Evolutionary conservation across 306 rosid species (phyloP).

Genomic region (Cucurbita pepo): DNA sequence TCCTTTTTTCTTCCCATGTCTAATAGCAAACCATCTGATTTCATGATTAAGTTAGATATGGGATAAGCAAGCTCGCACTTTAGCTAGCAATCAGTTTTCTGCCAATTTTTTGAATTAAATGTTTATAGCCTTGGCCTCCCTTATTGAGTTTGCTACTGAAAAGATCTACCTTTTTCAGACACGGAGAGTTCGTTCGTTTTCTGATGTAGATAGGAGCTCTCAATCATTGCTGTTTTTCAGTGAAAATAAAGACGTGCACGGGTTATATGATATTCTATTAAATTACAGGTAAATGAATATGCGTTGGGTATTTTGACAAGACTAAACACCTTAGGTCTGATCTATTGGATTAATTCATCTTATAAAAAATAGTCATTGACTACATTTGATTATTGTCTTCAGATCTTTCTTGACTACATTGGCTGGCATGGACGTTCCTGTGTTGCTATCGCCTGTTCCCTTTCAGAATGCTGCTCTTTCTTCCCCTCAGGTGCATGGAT

Average conservation of each 20-base stretch:
- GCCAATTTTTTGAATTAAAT: neutral
- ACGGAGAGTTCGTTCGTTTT: slow-evolving; percentile 38
- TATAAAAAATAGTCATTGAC: neutral
- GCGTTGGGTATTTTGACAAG: neutral
- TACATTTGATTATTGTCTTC: slow-evolving; percentile 1
- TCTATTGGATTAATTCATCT: neutral
- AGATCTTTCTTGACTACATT: slow-evolving; percentile 62
- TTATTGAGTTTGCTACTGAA: neutral
- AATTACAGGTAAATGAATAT: slow-evolving; percentile 54
- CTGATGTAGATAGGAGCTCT: slow-evolving; percentile 60
- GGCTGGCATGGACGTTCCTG: slow-evolving; percentile 67
- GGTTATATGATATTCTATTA: slow-evolving; percentile 65
- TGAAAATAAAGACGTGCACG: slow-evolving; percentile 54
- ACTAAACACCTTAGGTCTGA: neutral
- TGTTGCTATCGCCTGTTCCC: slow-evolving; percentile 66
- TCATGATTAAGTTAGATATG: neutral
- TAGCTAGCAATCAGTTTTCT: neutral
- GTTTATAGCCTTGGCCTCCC: neutral
- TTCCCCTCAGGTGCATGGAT: slow-evolving; percentile 54
- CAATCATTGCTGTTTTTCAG: slow-evolving; percentile 65
- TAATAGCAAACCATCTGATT: neutral
- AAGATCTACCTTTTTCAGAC: slow-evolving; percentile 35
- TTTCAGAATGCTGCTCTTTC: slow-evolving; percentile 73
- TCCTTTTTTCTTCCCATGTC: neutral
- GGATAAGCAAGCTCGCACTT: neutral